These are phyloP conservation scores for Terana coerulea DNA, from an alignment of 768 basidiomycete species.

Conservation along the genomic window DNA sequence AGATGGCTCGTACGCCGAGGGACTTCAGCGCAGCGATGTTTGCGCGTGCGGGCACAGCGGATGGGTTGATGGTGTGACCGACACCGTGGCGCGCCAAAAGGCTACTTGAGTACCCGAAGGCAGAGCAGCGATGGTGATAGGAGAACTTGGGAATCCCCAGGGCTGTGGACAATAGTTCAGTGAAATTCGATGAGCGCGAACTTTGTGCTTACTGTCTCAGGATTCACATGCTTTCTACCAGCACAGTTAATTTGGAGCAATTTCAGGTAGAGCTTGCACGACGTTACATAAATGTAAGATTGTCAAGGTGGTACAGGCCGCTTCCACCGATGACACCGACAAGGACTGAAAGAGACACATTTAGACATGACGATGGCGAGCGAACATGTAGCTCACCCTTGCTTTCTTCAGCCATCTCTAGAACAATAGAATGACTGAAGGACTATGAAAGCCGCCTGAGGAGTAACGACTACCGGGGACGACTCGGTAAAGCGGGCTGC, in stretches of 20 bases:
- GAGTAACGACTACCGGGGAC: no score
- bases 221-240: slow-evolving; percentile 69
- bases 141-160: slow-evolving; percentile 89
- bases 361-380: not conserved
- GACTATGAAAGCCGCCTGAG: no score
- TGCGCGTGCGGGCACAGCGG: slow-evolving; percentile 78
- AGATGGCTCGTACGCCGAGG: slow-evolving; percentile 81
- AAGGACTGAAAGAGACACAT: slow-evolving; percentile 48
- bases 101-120: slow-evolving; percentile 79
- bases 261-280: not conserved
- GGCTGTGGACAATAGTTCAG: no score
- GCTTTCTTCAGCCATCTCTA: slow-evolving; percentile 8
- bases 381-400: slow-evolving; percentile 3
- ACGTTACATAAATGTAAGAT: slow-evolving; percentile 81
- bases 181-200: no score
- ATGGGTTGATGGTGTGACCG: slow-evolving; percentile 77
- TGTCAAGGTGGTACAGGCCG: slow-evolving; percentile 90
- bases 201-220: slow-evolving; percentile 66
- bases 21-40: slow-evolving; percentile 96
- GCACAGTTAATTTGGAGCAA: not conserved
- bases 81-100: slow-evolving; percentile 89
- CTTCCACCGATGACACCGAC: slow-evolving; percentile 91
- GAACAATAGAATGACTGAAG: no score
- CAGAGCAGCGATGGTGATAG: slow-evolving; percentile 85
- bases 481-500: no score